Percentiles rank a stretch among this genome's conserved stretches.
These are phyloP conservation scores for Xerocomellus chrysenteron DNA, from an alignment of 768 basidiomycete genomes.

Conservation along the genomic window DNA sequence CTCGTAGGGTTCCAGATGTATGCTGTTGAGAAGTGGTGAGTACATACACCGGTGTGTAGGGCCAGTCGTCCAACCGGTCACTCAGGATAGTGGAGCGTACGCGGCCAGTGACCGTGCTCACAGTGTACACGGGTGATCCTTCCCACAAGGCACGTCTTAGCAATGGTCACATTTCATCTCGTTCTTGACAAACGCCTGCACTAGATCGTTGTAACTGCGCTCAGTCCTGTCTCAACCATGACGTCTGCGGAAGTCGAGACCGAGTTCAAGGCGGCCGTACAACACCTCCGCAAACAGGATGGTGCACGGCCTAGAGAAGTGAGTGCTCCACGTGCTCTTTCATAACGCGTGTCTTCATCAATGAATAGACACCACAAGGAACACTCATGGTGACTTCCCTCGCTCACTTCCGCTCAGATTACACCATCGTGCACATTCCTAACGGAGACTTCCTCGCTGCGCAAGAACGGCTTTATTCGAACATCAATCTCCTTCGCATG, in stretches of 20 bases:
- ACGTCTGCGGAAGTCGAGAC: conserved; percentile 43
- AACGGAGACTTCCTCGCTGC: conserved; percentile 59
- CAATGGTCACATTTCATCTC: neutral
- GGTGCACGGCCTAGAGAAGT: conserved; percentile 75
- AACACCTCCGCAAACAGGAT: conserved; percentile 57
- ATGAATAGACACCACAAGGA: conserved; percentile 57
- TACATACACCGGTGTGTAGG: conserved; percentile 3
- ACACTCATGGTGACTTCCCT: conserved; percentile 79
- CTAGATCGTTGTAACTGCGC: conserved; percentile 60
- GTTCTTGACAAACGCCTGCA: conserved; percentile 14
- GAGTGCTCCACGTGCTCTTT: conserved; percentile 6
- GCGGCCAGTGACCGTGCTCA: conserved; percentile 57
- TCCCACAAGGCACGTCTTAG: conserved; percentile 52
- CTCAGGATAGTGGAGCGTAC: conserved; percentile 67
- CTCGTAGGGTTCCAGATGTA: conserved; percentile 72
- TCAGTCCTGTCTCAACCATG: conserved; percentile 46
- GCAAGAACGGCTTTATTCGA: conserved; percentile 70
- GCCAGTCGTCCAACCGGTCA: neutral
- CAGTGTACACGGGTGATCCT: conserved; percentile 76
- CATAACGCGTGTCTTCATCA: conserved; percentile 5
- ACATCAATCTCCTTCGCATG: conserved; percentile 83
- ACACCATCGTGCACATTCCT: conserved; percentile 79
- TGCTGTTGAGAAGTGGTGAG: conserved; percentile 81
- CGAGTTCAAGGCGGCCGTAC: conserved; percentile 63
- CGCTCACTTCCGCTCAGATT: conserved; percentile 85